These are phyloP conservation scores for Botryococcus braunii DNA, from an alignment of 163 green algal genomes.

Conservation along the genomic window DNA sequence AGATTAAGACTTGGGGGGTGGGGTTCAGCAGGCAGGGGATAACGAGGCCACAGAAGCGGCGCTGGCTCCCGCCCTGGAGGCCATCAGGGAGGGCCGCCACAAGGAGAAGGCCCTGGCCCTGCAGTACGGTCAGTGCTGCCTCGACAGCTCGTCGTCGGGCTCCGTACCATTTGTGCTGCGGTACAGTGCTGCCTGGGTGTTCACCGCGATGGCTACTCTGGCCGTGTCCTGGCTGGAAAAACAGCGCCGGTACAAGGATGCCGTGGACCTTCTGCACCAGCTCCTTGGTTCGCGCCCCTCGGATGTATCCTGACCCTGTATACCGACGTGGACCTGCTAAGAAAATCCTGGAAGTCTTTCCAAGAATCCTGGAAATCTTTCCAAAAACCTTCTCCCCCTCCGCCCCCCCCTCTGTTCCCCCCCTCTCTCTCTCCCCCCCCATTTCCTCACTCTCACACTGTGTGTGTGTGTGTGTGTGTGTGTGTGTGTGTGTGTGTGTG, in stretches of 20 bases:
- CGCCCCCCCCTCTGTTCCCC: not conserved
- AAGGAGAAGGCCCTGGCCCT: constrained; percentile 38
- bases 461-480: not conserved
- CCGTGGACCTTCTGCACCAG: constrained; percentile 47
- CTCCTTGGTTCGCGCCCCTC: constrained; percentile 47
- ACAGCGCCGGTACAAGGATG: constrained; percentile 48
- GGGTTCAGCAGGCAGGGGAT: constrained; percentile 22
- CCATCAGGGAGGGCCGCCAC: constrained; percentile 24
- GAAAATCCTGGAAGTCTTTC: not conserved
- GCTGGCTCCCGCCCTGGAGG: constrained; percentile 27
- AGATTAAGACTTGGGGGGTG: too few relatives aligned
- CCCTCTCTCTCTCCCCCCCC: not conserved
- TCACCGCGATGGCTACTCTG: constrained; percentile 55
- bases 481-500: not conserved
- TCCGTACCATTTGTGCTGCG: constrained; percentile 18
- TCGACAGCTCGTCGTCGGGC: not conserved
- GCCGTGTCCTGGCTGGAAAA: constrained; percentile 66
- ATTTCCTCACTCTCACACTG: not conserved
- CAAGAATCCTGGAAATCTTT: not conserved
- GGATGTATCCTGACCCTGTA: too few relatives aligned
- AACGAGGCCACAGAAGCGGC: constrained; percentile 17
- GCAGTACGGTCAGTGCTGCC: constrained; percentile 15
- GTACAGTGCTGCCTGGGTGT: constrained; percentile 53
- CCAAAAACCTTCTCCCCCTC: too few relatives aligned
- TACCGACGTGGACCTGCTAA: too few relatives aligned